Conservation (phyloP, 2,329 filamentous ascomycete genomes). For the Madurella mycetomatis region DNA sequence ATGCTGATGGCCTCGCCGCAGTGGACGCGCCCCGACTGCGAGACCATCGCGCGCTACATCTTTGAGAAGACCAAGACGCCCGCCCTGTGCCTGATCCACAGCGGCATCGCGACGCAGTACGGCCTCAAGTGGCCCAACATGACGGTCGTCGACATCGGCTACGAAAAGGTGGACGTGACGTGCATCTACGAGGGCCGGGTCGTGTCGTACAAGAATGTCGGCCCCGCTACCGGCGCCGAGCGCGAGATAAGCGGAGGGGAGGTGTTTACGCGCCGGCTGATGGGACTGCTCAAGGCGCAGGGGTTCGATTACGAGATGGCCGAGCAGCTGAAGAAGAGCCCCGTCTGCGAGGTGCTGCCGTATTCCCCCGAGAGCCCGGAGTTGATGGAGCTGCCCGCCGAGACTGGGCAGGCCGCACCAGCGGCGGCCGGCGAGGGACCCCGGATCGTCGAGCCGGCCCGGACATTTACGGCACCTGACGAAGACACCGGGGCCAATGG, state of each 20-base stretch:
- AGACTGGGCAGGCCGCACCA: constrained; percentile 26
- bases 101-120: constrained; percentile 81
- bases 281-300: constrained; percentile 58
- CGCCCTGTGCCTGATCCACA: constrained; percentile 84
- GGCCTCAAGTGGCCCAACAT: constrained; percentile 71
- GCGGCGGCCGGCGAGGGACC: constrained; percentile 31
- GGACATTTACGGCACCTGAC: constrained; percentile 17
- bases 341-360: constrained; percentile 62
- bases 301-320: constrained; percentile 62
- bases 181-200: constrained; percentile 80
- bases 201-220: constrained; percentile 61
- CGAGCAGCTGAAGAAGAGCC: constrained; percentile 64
- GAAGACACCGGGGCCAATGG: constrained; percentile 35
- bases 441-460: constrained; percentile 30
- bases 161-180: constrained; percentile 87
- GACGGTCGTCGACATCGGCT: constrained; percentile 87
- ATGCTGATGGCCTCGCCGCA: constrained; percentile 83
- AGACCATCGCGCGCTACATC: constrained; percentile 85
- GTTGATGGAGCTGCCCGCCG: constrained; percentile 47
- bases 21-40: constrained; percentile 85
- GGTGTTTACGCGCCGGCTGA: constrained; percentile 71
- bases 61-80: constrained; percentile 98
- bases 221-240: constrained; percentile 40
- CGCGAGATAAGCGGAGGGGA: constrained; percentile 71
- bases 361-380: constrained; percentile 43